Evolutionary conservation across 352 stramenopile species (phyloP), one percentile per base, ranked within the genome.

Genomic region (Hyaloperonospora brassicae): DNA sequence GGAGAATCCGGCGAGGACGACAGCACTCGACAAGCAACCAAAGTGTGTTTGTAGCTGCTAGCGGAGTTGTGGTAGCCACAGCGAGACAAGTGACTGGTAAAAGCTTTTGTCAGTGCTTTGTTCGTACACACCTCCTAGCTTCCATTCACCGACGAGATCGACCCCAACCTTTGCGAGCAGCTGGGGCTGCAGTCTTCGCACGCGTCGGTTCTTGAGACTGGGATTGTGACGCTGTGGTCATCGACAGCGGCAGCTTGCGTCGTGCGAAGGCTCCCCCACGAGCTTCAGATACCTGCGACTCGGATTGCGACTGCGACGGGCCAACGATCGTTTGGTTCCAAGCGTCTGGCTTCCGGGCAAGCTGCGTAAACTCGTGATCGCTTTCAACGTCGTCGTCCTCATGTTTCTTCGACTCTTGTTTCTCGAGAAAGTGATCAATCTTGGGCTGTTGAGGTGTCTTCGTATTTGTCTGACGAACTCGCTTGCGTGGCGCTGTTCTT

Each of bases 171-270:
- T 86, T 85, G 7, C 75, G 75, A 50, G 73, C 61, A 44, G 70
- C 51, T 2, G 72, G 65, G 1, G 59, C 47, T 24, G 59, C 38
- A 23, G 48, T 25, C 47, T 22, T 39, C 34, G 53, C 51, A 48
- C 48, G 68, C 34, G 51, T 66, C 11, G 35, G 36, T 43, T 58
- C 57, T 56, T 66, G 61, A 42, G 57, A 73, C 25, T 73, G 64
- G 27, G 67, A 70, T 52, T 87, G 79, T 7, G 79, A 89, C 7
- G 65, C 59, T 41, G 70, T 55, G 0, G 79, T 43, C 79, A 88
- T 87, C 11, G 79, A 90, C 61, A 90, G 39, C 25, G 79, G 79
- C 34, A 90, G 52, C 50, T 86, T 90, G 46, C 79, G 75, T 4
- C 80, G 72, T 42, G 79, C 81, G 12, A 46, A 50, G 17, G 31